Conservation (phyloP, 257 asterid genomes). For the Catharanthus roseus region DNA sequence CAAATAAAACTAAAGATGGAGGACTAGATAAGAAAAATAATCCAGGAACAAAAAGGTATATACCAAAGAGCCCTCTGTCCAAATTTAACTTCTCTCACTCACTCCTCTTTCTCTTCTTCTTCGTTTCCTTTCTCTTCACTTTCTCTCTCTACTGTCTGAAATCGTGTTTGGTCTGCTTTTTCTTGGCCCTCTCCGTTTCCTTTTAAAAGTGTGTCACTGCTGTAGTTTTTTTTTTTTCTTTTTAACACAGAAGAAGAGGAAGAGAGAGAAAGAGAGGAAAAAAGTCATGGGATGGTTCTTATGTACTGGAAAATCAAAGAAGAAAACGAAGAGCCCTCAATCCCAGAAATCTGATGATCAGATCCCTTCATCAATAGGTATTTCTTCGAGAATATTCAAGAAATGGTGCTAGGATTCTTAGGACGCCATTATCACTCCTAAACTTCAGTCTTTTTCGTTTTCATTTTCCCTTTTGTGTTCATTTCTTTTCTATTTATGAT, state of each 20-base stretch:
- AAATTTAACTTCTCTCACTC: constrained; percentile 24
- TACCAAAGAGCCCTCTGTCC: constrained; percentile 34
- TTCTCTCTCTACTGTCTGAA: constrained; percentile 33
- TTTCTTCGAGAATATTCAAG: background rate
- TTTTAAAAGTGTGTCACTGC: background rate
- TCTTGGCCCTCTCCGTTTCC: constrained; percentile 9
- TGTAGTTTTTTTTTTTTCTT: background rate
- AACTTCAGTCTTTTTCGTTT: constrained; percentile 6
- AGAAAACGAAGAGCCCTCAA: constrained; percentile 37
- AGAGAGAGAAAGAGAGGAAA: background rate
- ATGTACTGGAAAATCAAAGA: constrained; percentile 70
- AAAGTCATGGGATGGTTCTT: constrained; percentile 40
- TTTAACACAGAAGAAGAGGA: background rate
- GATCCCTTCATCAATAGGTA: constrained; percentile 68
- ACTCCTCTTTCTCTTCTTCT: background rate
- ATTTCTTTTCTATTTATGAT: background rate
- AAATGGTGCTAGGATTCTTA: constrained; percentile 4
- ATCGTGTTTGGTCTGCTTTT: constrained; percentile 31
- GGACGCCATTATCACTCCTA: constrained; percentile 10
- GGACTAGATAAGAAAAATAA: constrained; percentile 21
- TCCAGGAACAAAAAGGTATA: constrained; percentile 28
- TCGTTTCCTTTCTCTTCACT: constrained; percentile 4
- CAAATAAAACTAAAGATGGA: constrained; percentile 13
- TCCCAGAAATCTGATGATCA: constrained; percentile 47
- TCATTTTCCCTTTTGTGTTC: background rate